Evolutionary conservation across 768 basidiomycete genomes (phyloP), one percentile per base, ranked within the genome.

Genomic region (Suillus luteus): DNA sequence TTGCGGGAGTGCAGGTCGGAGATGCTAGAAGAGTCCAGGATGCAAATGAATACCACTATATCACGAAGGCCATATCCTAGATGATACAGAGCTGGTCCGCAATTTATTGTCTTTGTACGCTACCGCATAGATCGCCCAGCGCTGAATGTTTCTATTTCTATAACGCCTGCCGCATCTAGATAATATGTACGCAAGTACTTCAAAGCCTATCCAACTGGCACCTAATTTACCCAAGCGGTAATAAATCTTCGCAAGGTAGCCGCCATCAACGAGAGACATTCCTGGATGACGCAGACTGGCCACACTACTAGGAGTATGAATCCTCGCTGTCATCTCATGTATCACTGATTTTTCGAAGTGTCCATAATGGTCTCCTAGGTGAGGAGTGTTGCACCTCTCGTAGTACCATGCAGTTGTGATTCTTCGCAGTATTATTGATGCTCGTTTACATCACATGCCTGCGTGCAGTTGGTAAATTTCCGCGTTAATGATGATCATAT

Each of bases 1-100:
- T 76, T 91, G 69, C 78, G 84, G 60, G 88, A 89, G 55, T 90
- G 86, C 66, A 82, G 83, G 35, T 71, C 85, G 65, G 89, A 89
- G 71, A 87, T 89, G 83, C 76, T 85, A 55, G 84, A 81, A 55
- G 76, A 87, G 19, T 86, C 87, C 8, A 77, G 79, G 35, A 82
- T 82, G 22, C 81, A 81, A 35, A 67, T 83, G 41, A 73, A 78
- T 60, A 27, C 5, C 9, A 15, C 17, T 9, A 40, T 40, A 5
- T 19, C 38, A 17, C 40, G 38, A 57, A 57, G 38, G 17, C 55
- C 22, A 40, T 15, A 24, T 57, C 55, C 5, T 57, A 55, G 12
- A 22, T 12, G 35, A 37, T n/a, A 7, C 12, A 27, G 38, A 57
- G 15, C 11, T 9, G 1, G 14, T 24, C 5, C 15, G 17, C 17